Evolutionary conservation across 169 alveolate species (phyloP).

Genomic region (Cryptosporidium sp.): DNA sequence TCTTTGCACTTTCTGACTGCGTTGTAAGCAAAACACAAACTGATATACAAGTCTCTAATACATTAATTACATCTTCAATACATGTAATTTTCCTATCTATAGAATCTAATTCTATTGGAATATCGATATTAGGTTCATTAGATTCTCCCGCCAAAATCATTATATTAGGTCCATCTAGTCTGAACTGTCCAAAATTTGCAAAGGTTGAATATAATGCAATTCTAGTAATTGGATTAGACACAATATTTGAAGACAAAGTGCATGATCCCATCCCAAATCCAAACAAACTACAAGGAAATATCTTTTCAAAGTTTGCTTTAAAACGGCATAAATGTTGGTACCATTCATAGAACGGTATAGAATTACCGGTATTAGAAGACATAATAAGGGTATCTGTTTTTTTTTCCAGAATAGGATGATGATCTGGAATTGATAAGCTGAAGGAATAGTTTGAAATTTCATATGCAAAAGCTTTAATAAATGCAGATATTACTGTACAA

Average conservation of each 20-base stretch:
- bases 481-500: slow-evolving; percentile 26
- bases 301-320: slow-evolving; percentile 74
- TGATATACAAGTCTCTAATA: slow-evolving; percentile 39
- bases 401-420: not conserved
- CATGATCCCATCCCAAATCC: slow-evolving; percentile 83
- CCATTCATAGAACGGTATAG: slow-evolving; percentile 77
- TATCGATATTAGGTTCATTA: slow-evolving; percentile 53
- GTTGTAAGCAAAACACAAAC: slow-evolving; percentile 32
- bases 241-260: slow-evolving; percentile 77
- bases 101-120: slow-evolving; percentile 52
- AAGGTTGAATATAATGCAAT: slow-evolving; percentile 76
- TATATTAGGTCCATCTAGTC: slow-evolving; percentile 83
- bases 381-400: not conserved
- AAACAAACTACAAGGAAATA: slow-evolving; percentile 74
- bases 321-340: slow-evolving; percentile 76
- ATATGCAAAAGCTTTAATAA: slow-evolving; percentile 9
- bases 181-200: slow-evolving; percentile 80
- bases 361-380: not conserved
- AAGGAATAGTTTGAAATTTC: slow-evolving; percentile 44
- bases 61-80: slow-evolving; percentile 39
- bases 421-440: not conserved
- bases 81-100: slow-evolving; percentile 15
- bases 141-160: slow-evolving; percentile 82
- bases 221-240: slow-evolving; percentile 41
- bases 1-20: slow-evolving; percentile 23